Evolutionary conservation across 2,329 filamentous ascomycete genomes (phyloP), one percentile per base, ranked within the genome.

Genomic region (Knufia fluminis): DNA sequence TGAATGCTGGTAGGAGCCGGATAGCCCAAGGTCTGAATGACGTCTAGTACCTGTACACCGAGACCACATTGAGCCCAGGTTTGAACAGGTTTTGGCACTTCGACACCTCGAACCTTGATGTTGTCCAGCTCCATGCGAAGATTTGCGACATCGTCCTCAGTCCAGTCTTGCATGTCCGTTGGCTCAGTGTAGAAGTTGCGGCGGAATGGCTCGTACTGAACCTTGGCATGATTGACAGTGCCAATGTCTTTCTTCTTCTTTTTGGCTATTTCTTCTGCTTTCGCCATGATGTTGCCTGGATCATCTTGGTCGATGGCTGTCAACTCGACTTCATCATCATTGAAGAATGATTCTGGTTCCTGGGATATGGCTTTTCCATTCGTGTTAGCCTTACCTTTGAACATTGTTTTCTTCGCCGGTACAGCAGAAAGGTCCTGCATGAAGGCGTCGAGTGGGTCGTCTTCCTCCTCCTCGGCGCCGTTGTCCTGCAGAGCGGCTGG

Each of bases 41-140:
- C 85, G 60, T 96, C 88, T 49, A 96, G 71, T 4, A 88, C 90
- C 60, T 90, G 86, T 24, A 87, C 80, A 14, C 89, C 88, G 44
- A 96, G 76, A 41, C 92, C 92, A 64, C 90, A 95, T 61, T 97
- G 91, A 0, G 91, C 90, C 87, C 90, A 98, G 67, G 94, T 96
- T 61, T 88, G 85, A 8, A 98, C 90, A 3, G 92, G 92, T 61
- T 90, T 94, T 1, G 92, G 92, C 3, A 94, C 82, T 60, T 95
- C 80, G 57, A 88, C 82, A 53, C 90, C 89, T 52, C 84, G 81
- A 36, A 97, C 87, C 64, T 95, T 96, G 69, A 98, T 97, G 42
- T 89, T 91, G 64, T 97, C 92, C 24, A 98, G 74, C 64, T 97
- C 89, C 52, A 91, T 71, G 42, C 92, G 82, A 48, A 98, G 67